These are phyloP conservation scores for Trichocladium uniseriatum DNA, from an alignment of 495 filamentous ascomycete species.

Conservation along the genomic window DNA sequence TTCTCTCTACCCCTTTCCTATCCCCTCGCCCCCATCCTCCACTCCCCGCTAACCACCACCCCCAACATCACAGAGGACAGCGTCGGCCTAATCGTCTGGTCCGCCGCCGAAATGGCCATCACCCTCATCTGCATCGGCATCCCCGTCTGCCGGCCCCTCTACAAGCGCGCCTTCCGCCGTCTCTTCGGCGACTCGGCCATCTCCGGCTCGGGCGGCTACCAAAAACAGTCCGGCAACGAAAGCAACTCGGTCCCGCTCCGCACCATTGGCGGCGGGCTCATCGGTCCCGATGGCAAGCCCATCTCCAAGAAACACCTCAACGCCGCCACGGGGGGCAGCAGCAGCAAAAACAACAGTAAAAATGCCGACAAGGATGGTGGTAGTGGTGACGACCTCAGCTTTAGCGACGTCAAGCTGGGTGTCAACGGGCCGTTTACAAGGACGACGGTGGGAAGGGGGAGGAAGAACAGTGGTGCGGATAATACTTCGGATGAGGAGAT, in stretches of 20 bases:
- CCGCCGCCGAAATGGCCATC: constrained; percentile 17
- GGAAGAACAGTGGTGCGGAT: not conserved
- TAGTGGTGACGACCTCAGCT: constrained; percentile 1
- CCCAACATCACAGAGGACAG: constrained; percentile 13
- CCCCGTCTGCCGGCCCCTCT: constrained; percentile 9
- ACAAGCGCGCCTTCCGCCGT: constrained; percentile 9
- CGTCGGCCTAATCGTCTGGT: constrained; percentile 19
- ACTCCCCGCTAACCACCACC: not conserved
- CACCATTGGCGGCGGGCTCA: constrained; percentile 7
- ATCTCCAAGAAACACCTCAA: not conserved
- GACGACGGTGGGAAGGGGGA: constrained; percentile 4
- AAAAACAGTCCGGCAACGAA: not conserved
- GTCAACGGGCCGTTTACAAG: constrained; percentile 5
- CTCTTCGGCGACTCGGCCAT: constrained; percentile 3
- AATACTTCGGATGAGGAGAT: constrained; percentile 7
- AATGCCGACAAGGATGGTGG: not conserved
- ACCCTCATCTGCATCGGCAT: constrained; percentile 20
- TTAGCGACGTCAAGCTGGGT: constrained; percentile 7
- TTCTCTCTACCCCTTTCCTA: not conserved
- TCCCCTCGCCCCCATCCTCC: not conserved
- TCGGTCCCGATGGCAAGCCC: constrained; percentile 4
- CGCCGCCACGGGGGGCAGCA: not conserved
- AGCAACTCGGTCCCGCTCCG: constrained; percentile 3
- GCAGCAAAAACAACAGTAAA: not conserved
- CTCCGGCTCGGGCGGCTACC: not conserved